Percentiles rank a stretch among this genome's conserved stretches.
phyloP scores from a whole-genome alignment of 148 eudicot genomes.

The Heliosperma pusillum region DNA sequence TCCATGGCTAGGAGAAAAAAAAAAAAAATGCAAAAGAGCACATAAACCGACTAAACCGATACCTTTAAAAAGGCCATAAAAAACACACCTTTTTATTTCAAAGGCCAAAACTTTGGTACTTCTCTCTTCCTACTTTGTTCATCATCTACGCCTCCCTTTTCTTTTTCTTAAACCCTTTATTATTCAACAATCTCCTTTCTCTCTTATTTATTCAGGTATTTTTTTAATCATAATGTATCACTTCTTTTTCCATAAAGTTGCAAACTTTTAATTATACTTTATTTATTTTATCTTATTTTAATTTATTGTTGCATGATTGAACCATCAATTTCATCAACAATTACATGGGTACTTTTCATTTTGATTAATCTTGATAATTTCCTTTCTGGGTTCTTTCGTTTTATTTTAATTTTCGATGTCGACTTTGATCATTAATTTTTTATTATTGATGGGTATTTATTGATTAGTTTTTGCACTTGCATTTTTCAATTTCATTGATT shows the following conservation, averaged over 20 bases:
- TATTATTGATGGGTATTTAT: not conserved
- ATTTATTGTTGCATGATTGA: not conserved
- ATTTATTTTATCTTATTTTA: not conserved
- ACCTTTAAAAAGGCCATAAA: slow-evolving; percentile 27
- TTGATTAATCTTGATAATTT: not conserved
- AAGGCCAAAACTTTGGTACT: not conserved
- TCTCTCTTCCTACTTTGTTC: not conserved
- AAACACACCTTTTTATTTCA: not conserved
- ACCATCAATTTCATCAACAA: not conserved
- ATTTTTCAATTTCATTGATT: not conserved
- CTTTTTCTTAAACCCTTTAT: not conserved
- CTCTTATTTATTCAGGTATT: slow-evolving; percentile 14
- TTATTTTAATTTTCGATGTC: not conserved
- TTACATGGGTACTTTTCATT: not conserved
- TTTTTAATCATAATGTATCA: not conserved
- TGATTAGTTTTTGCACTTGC: not conserved
- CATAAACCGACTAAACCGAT: slow-evolving; percentile 14
- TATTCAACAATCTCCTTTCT: not conserved
- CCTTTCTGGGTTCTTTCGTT: not conserved
- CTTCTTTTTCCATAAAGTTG: not conserved
- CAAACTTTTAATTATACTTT: not conserved
- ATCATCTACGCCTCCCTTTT: not conserved
- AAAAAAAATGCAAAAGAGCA: too few species aligned
- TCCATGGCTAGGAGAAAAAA: too few species aligned
- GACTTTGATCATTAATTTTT: not conserved